Evolutionary conservation across 352 stramenopile genomes (phyloP).

Genomic region (Aphanomyces astaci): DNA sequence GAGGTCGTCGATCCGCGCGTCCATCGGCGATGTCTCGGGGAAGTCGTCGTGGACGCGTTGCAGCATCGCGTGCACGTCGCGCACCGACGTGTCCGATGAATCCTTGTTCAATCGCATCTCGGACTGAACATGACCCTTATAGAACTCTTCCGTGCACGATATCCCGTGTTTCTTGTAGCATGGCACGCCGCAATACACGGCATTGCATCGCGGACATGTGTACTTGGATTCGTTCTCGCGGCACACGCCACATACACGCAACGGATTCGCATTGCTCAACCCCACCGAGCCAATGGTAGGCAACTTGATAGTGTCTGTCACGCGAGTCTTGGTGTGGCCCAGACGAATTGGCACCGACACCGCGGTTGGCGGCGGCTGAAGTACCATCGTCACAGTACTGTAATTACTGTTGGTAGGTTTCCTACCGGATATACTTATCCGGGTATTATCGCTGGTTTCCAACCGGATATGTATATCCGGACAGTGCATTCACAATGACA

Average conservation of each 20-base stretch:
- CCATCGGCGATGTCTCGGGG: conserved; percentile 31
- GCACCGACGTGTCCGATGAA: conserved; percentile 11
- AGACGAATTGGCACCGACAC: conserved; percentile 49
- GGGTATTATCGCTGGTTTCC: conserved; percentile 7
- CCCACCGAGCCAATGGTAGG: not conserved
- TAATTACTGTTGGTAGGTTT: not conserved
- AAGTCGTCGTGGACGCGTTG: conserved; percentile 32
- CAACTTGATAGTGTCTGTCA: conserved; percentile 30
- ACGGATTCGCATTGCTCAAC: conserved; percentile 2
- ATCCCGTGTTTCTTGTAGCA: conserved; percentile 71
- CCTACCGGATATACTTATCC: not conserved
- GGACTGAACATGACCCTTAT: conserved; percentile 50
- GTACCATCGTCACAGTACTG: not conserved
- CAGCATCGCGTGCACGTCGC: conserved; percentile 17
- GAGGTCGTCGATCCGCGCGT: conserved; percentile 42
- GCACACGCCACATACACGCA: conserved; percentile 64
- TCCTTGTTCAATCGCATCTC: conserved; percentile 40
- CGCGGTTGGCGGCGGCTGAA: conserved; percentile 1
- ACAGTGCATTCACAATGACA: not conserved
- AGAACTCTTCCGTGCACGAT: conserved; percentile 73
- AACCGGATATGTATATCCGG: conserved; percentile 1
- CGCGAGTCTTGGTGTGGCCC: conserved; percentile 37
- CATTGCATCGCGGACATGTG: conserved; percentile 76
- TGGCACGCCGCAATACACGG: conserved; percentile 63
- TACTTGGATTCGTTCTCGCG: conserved; percentile 50